Evolutionary conservation across 805 yeast species (phyloP).

Genomic region (Maudiozyma pseudohumilis): DNA sequence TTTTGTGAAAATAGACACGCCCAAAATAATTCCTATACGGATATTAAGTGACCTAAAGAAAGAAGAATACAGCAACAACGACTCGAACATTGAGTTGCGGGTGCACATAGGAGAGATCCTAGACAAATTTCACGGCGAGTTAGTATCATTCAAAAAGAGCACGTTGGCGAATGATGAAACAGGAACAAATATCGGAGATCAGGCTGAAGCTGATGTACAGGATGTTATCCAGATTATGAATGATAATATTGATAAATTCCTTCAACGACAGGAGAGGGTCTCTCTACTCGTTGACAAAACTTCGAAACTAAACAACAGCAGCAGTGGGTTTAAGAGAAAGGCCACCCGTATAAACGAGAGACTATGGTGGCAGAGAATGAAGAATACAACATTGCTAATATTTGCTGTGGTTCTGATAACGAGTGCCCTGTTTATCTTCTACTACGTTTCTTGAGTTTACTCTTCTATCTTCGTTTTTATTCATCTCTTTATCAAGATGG

Average conservation of each 20-base stretch:
- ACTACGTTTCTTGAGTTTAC: constrained; percentile 8
- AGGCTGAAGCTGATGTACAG: constrained; percentile 24
- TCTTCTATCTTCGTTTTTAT: background rate
- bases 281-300: constrained; percentile 70
- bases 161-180: background rate
- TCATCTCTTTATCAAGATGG: background rate
- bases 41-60: constrained; percentile 24
- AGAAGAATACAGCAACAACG: constrained; percentile 11
- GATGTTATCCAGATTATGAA: constrained; percentile 29
- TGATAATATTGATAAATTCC: constrained; percentile 35
- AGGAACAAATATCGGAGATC: constrained; percentile 8
- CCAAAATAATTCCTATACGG: constrained; percentile 27
- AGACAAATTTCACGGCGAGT: constrained; percentile 25
- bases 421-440: constrained; percentile 17
- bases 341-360: constrained; percentile 53
- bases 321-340: constrained; percentile 59
- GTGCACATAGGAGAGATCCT: constrained; percentile 19
- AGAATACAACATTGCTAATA: constrained; percentile 17
- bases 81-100: constrained; percentile 17
- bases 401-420: constrained; percentile 17
- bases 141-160: constrained; percentile 14
- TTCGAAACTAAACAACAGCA: constrained; percentile 53
- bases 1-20: constrained; percentile 19
- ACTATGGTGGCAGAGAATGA: constrained; percentile 61
- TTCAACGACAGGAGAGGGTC: constrained; percentile 72